Percentiles rank a stretch among this genome's conserved stretches.
Conservation (phyloP, 768 basidiomycete genomes). For the Macrolepiota dolichaula region DNA sequence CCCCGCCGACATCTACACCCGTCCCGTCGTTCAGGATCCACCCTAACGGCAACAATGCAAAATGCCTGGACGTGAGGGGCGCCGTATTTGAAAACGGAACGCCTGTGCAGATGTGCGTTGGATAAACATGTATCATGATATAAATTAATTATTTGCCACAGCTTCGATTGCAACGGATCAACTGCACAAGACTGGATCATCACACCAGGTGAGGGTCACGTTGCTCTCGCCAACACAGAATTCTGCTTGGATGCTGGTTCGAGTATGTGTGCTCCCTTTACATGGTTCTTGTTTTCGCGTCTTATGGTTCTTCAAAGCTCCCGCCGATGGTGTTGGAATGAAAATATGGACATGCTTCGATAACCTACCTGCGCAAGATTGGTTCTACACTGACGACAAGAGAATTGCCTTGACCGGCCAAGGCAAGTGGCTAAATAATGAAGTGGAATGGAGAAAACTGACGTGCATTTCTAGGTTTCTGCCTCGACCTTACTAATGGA, state of each 20-base stretch:
- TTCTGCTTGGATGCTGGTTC: slow-evolving; percentile 27
- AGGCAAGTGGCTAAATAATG: background rate
- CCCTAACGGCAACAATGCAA: slow-evolving; percentile 15
- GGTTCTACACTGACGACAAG: slow-evolving; percentile 27
- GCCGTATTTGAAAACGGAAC: slow-evolving; percentile 18
- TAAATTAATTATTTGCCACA: slow-evolving; percentile 5
- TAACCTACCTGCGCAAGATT: slow-evolving; percentile 30
- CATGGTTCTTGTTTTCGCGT: background rate
- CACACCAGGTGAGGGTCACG: slow-evolving; percentile 15
- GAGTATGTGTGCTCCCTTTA: slow-evolving; percentile 8
- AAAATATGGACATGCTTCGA: slow-evolving; percentile 35
- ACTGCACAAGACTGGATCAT: slow-evolving; percentile 26
- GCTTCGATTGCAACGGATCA: slow-evolving; percentile 25
- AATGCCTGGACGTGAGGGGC: slow-evolving; percentile 24
- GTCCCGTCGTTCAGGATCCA: slow-evolving; percentile 11
- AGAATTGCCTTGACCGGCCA: slow-evolving; percentile 20
- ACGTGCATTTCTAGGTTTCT: slow-evolving; percentile 5
- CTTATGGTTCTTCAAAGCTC: background rate
- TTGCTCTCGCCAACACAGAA: slow-evolving; percentile 20
- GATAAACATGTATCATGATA: too few species aligned
- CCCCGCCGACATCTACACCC: background rate
- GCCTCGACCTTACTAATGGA: slow-evolving; percentile 15
- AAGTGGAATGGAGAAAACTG: background rate
- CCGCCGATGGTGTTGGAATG: slow-evolving; percentile 18
- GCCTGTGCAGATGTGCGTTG: slow-evolving; percentile 22